A percentile compares a stretch with the other conserved stretches of the same genome.
These are phyloP conservation scores for Blastocystis sp. DNA, from an alignment of 352 stramenopile genomes.

Conservation along the genomic window DNA sequence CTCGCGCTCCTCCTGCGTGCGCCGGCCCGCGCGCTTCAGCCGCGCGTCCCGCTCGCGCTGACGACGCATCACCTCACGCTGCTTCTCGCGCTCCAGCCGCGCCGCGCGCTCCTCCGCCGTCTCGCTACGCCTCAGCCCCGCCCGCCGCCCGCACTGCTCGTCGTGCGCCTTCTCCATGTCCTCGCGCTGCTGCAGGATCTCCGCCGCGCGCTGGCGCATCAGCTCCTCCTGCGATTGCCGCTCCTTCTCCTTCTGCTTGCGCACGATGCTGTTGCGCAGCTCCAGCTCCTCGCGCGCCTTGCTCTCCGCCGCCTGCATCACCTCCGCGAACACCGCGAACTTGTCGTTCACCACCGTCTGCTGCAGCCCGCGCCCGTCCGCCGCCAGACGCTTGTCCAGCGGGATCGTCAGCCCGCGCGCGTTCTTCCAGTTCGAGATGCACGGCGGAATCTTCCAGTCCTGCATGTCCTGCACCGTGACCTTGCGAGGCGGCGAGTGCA, in stretches of 20 bases:
- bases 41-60: slow-evolving; percentile 89
- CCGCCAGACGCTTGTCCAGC: slow-evolving; percentile 94
- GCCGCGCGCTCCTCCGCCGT: slow-evolving; percentile 34
- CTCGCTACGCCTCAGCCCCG: background rate
- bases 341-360: slow-evolving; percentile 90
- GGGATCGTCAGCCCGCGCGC: slow-evolving; percentile 94
- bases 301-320: slow-evolving; percentile 92
- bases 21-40: slow-evolving; percentile 77
- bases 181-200: slow-evolving; percentile 78
- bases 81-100: slow-evolving; percentile 77
- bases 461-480: slow-evolving; percentile 87
- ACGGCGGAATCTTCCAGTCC: slow-evolving; percentile 97
- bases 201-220: slow-evolving; percentile 86
- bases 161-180: slow-evolving; percentile 43
- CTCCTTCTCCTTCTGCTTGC: slow-evolving; percentile 83
- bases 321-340: slow-evolving; percentile 93
- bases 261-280: slow-evolving; percentile 79
- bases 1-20: slow-evolving; percentile 83
- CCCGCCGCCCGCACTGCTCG: background rate
- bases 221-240: slow-evolving; percentile 92
- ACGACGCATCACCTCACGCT: slow-evolving; percentile 85
- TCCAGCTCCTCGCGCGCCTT: slow-evolving; percentile 94
- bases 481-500: slow-evolving; percentile 86
- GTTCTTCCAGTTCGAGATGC: slow-evolving; percentile 99
- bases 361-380: slow-evolving; percentile 90